Evolutionary conservation across 2,329 filamentous ascomycete genomes (phyloP), one percentile per base, ranked within the genome.

Genomic region (Pseudofabraea citricarpa): DNA sequence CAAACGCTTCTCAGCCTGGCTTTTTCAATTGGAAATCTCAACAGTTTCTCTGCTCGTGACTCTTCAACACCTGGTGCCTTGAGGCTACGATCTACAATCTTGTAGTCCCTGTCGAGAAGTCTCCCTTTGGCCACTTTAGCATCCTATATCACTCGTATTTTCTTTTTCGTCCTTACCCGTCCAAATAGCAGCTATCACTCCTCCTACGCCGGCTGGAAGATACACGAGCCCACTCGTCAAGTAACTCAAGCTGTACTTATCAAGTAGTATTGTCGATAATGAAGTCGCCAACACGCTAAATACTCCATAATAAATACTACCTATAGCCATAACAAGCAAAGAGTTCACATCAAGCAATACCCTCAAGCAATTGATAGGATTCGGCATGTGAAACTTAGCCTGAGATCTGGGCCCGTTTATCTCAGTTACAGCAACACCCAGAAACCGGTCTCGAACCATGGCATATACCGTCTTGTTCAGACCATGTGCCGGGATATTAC

Each of bases 11-110:
- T 66, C 26, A 81, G 64, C 20, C 79, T 68, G 8, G 58, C 59
- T 12, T 41, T 41, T 37, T 61, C 58, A 15, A 62, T 53, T 2
- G 59, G 59, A 41, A 61, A n/a, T n/a, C n/a, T n/a, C n/a, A n/a
- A n/a, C n/a, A 60, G 19, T 54, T 50, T 4, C 33, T 21, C 20
- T 60, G 46, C 42, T 59, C 52, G 16, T 52, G 62, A 24, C 78
- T 75, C 48, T 74, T 78, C 46, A 69, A 72, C 47, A 83, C 75
- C 4, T 79, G 71, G 60, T 85, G 91, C 61, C 88, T 88, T 74
- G 77, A 43, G 24, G 82, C 78, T 2, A 80, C 62, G 1, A 79
- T 36, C 16, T 62, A n/a, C n/a, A n/a, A n/a, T n/a, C n/a, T n/a
- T n/a, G n/a, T n/a, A n/a, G n/a, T n/a, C n/a, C n/a, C n/a, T n/a